Percentiles rank a stretch among this genome's conserved stretches.
phyloP scores from a whole-genome alignment of 1,284 basidiomycete genomes.

The Cryptococcus sp. region DNA sequence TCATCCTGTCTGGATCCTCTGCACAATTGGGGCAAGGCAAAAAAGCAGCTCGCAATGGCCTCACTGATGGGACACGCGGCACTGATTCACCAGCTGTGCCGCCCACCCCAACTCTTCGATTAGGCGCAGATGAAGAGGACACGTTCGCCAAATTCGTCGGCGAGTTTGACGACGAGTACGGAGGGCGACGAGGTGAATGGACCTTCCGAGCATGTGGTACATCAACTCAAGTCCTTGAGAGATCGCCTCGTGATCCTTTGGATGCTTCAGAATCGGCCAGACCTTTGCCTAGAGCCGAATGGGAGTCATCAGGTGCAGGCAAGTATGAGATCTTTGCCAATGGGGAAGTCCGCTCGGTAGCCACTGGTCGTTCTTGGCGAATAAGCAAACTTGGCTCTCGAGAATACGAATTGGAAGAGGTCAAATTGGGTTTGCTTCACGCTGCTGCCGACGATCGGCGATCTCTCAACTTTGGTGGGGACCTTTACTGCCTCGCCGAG shows the following conservation, averaged over 20 bases:
- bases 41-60: conserved; percentile 5
- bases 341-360: conserved; percentile 43
- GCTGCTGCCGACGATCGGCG: neutral
- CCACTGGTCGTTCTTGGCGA: conserved; percentile 42
- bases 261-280: conserved; percentile 9
- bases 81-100: neutral
- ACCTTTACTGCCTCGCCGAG: conserved; percentile 33
- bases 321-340: conserved; percentile 42
- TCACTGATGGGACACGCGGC: neutral
- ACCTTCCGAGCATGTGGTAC: conserved; percentile 45
- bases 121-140: conserved; percentile 51
- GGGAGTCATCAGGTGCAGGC: conserved; percentile 49
- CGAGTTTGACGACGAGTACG: conserved; percentile 54
- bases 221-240: conserved; percentile 3
- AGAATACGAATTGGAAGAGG: conserved; percentile 48
- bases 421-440: conserved; percentile 12
- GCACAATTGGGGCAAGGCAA: conserved; percentile 40
- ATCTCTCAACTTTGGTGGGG: conserved; percentile 10
- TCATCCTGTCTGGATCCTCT: conserved; percentile 52
- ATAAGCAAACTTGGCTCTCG: conserved; percentile 32
- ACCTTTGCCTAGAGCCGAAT: conserved; percentile 34
- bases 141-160: conserved; percentile 56
- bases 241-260: conserved; percentile 22
- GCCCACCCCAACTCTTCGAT: conserved; percentile 24
- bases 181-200: conserved; percentile 54